Conservation (phyloP, 164 flowering plant species). For the Annona squamosa region DNA sequence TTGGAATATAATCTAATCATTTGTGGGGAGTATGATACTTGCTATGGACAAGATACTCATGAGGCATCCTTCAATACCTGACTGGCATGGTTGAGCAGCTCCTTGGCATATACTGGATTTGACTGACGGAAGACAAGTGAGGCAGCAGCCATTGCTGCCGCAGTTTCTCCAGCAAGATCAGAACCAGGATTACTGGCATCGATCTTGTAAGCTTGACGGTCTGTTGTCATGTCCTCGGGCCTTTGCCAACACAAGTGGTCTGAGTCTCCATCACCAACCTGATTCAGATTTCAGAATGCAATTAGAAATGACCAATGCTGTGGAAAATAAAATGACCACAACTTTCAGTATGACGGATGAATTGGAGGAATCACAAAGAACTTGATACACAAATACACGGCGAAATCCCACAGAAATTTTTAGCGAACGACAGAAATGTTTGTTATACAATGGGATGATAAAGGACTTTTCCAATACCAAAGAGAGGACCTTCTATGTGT, state of each 20-base stretch:
- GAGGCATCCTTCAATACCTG: constrained; percentile 38
- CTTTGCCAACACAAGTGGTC: constrained; percentile 97
- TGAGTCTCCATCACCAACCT: constrained; percentile 89
- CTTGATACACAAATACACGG: too few relatives aligned
- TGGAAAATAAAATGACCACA: not conserved
- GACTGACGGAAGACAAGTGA: constrained; percentile 68
- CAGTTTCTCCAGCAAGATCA: constrained; percentile 88
- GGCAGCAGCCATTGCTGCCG: constrained; percentile 96
- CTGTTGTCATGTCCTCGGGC: constrained; percentile 94
- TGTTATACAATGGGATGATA: too few relatives aligned
- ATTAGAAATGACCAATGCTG: not conserved
- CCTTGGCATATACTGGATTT: constrained; percentile 52
- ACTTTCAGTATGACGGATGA: too few relatives aligned
- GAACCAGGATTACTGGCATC: constrained; percentile 79
- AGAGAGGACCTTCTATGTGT: too few relatives aligned
- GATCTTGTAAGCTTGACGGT: constrained; percentile 59
- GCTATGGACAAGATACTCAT: too few relatives aligned
- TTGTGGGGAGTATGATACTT: too few relatives aligned
- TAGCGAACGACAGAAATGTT: too few relatives aligned
- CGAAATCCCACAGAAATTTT: too few relatives aligned
- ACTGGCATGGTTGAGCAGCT: constrained; percentile 60
- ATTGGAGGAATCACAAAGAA: too few relatives aligned
- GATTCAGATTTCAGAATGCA: constrained; percentile 3
- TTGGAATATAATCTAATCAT: too few relatives aligned
- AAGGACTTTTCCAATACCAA: too few relatives aligned